phyloP scores from a whole-genome alignment of 371 early-diverging fungal genomes.

The Mortierella sp. region DNA sequence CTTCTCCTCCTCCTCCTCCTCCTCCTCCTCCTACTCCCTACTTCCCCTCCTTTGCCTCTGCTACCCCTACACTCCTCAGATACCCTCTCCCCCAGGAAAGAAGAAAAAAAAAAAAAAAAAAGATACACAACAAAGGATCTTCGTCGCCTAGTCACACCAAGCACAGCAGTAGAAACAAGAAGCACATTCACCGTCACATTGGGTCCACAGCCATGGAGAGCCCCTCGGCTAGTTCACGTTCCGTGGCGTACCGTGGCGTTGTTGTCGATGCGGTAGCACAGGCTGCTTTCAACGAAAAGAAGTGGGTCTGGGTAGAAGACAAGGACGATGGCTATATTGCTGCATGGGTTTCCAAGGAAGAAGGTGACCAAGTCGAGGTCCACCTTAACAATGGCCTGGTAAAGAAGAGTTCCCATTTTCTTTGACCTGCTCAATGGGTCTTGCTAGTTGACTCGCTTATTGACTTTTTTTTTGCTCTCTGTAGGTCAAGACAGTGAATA shows the following conservation, averaged over 20 bases:
- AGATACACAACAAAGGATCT: background rate
- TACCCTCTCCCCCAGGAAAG: background rate
- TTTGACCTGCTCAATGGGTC: background rate
- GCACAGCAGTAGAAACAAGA: background rate
- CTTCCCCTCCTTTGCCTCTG: slow-evolving; percentile 4
- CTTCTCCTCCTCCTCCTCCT: background rate
- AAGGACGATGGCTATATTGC: slow-evolving; percentile 89
- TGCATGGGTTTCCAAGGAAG: slow-evolving; percentile 84
- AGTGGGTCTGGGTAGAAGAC: slow-evolving; percentile 97
- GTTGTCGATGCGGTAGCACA: slow-evolving; percentile 78
- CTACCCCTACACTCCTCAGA: background rate
- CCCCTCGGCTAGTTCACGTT: slow-evolving; percentile 12
- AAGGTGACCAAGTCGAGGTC: slow-evolving; percentile 73
- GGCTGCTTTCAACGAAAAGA: slow-evolving; percentile 86
- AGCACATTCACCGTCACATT: background rate
- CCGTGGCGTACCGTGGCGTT: slow-evolving; percentile 44
- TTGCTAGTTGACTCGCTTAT: background rate
- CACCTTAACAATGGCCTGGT: slow-evolving; percentile 80
- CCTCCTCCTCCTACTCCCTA: background rate
- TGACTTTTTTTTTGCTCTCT: background rate
- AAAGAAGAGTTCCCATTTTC: slow-evolving; percentile 43
- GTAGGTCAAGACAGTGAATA: slow-evolving; percentile 71
- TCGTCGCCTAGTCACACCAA: background rate
- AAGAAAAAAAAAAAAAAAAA: background rate
- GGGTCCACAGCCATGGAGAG: slow-evolving; percentile 21